phyloP scores from a whole-genome alignment of 768 basidiomycete species.

The Tulasnella sp. region DNA sequence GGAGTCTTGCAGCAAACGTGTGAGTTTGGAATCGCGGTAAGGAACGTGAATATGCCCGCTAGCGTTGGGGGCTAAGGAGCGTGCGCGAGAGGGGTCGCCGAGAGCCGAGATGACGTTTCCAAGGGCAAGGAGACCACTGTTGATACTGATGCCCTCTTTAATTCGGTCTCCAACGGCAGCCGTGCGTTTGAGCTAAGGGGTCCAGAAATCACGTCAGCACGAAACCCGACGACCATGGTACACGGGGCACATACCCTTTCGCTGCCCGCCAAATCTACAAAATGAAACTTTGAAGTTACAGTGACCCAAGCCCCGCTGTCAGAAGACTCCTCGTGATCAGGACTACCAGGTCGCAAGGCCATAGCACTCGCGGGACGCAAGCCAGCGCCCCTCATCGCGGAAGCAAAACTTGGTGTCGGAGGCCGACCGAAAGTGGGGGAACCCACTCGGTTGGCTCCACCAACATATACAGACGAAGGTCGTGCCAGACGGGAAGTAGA shows the following conservation, averaged over 20 bases:
- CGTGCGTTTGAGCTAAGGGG: conserved; percentile 74
- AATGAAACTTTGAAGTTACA: conserved; percentile 91
- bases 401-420: conserved; percentile 63
- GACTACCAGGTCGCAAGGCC: conserved; percentile 31
- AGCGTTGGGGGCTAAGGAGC: conserved; percentile 36
- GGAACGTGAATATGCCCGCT: conserved; percentile 76
- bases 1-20: conserved; percentile 89
- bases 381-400: conserved; percentile 47
- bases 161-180: conserved; percentile 92
- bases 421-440: conserved; percentile 73
- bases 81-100: conserved; percentile 80
- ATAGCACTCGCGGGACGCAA: conserved; percentile 69
- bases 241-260: conserved; percentile 54
- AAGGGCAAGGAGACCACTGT: conserved; percentile 87
- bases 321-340: conserved; percentile 34
- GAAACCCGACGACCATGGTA: background rate
- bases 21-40: conserved; percentile 97
- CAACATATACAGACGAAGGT: conserved; percentile 62
- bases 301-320: conserved; percentile 68
- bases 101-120: conserved; percentile 98
- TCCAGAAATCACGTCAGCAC: background rate
- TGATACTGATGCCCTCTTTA: conserved; percentile 98
- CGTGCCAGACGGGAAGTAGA: conserved; percentile 68
- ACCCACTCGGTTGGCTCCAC: conserved; percentile 43
- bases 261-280: conserved; percentile 94